Evolutionary conservation across 2,329 filamentous ascomycete species (phyloP), one percentile per base, ranked within the genome.

Genomic region (Pestalotiopsis sp.): DNA sequence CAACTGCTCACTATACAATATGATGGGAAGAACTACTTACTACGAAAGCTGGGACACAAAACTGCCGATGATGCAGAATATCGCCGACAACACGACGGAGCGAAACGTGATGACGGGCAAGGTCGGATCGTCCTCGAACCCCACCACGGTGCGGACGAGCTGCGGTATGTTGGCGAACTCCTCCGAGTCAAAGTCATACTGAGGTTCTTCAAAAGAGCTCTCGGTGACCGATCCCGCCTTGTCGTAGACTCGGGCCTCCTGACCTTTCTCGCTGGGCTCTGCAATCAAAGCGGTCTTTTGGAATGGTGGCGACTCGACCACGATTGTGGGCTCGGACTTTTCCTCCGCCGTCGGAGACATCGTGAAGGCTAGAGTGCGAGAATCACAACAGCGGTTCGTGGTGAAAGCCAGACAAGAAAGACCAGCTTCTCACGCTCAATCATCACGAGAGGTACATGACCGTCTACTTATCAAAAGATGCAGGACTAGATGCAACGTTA

Each of bases 71-170:
- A 84, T 81, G 59, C 89, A 83, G 72, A 89, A 89, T 20, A 90
- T 69, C 67, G 87, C 75, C 4, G 84, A 82, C 27, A 90, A 78
- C 27, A 90, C 65, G 72, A 89, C 87, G 73, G 88, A 90, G 31
- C 88, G 85, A 71, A 90, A 90, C 1, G 88, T 90, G 25, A 90
- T 79, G 13, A 86, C 88, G 0, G 86, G 85, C 36, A 87, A 78
- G 3, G 79, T 83, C 0, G 87, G 82, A 72, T 90, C 87, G 73
- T 90, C 87, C 23, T 84, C 82, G 69, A 90, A 80, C 73, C 84
- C 87, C 71, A 90, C 86, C 57, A 89, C 82, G 27, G 86, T 83
- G 57, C 88, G 85, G 27, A 68, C 66, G 20, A 66, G 64, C 20
- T 66, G 41, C 13, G 64, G 64, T 17, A 66, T 66, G 14, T 57